Percentiles rank a stretch among this genome's conserved stretches.
These are phyloP conservation scores for Sicyos edulis DNA, from an alignment of 306 rosid genomes.

Conservation along the genomic window DNA sequence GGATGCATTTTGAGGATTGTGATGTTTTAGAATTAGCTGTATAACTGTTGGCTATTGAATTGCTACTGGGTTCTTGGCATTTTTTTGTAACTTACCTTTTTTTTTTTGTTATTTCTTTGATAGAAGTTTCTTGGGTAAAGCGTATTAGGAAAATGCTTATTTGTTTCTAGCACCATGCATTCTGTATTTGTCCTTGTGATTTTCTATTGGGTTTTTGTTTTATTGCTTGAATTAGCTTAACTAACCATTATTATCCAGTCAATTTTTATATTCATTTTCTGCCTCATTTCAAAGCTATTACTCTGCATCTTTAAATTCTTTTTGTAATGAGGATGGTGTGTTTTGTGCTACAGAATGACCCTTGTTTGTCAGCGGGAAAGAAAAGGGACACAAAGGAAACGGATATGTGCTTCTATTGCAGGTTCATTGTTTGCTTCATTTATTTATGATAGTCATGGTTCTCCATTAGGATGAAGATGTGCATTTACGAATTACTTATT, in stretches of 20 bases:
- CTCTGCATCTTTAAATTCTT: not conserved
- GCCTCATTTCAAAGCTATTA: not conserved
- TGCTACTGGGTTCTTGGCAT: too few relatives aligned
- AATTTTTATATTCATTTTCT: not conserved
- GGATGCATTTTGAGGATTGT: not conserved
- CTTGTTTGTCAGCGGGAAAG: conserved; percentile 9
- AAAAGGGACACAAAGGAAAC: conserved; percentile 8
- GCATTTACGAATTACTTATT: not conserved
- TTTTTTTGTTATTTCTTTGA: too few relatives aligned
- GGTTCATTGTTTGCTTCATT: conserved; percentile 12
- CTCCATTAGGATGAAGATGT: not conserved
- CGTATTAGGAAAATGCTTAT: not conserved
- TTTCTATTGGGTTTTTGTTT: not conserved
- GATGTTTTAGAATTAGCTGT: not conserved
- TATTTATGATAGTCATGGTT: not conserved
- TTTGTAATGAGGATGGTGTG: not conserved
- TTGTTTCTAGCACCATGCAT: not conserved
- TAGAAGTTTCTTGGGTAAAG: too few relatives aligned
- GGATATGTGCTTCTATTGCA: conserved; percentile 13
- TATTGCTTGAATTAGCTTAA: not conserved
- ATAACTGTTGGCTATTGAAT: not conserved
- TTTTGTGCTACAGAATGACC: conserved; percentile 17
- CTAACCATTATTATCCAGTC: not conserved
- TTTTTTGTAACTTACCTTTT: too few relatives aligned
- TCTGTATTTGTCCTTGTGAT: not conserved